phyloP scores from a whole-genome alignment of 2,329 filamentous ascomycete genomes.

The Didymosphaeria variabile region DNA sequence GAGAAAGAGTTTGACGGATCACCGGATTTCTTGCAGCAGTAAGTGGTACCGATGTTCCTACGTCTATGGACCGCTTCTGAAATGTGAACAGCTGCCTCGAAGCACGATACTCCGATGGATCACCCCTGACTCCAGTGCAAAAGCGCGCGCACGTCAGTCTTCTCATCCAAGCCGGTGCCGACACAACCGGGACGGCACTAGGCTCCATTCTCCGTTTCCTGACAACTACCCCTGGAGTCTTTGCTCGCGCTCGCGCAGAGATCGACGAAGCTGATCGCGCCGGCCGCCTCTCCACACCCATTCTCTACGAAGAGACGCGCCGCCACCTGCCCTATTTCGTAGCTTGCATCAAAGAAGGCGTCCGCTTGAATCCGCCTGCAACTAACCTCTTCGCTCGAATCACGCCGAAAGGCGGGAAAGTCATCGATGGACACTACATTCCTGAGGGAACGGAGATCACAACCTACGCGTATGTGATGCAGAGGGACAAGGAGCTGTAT shows the following conservation, averaged over 20 bases:
- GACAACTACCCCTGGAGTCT: constrained; percentile 23
- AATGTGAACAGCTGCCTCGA: constrained; percentile 38
- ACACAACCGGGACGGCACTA: constrained; percentile 47
- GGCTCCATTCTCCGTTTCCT: constrained; percentile 45
- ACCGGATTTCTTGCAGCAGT: constrained; percentile 49
- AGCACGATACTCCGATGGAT: constrained; percentile 40
- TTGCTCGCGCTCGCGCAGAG: constrained; percentile 32
- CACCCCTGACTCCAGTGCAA: constrained; percentile 40
- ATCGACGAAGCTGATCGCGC: constrained; percentile 33
- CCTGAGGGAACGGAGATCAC: constrained; percentile 58
- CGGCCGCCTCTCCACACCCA: constrained; percentile 31
- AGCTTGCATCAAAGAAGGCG: constrained; percentile 61
- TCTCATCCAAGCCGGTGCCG: constrained; percentile 50
- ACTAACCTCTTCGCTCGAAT: constrained; percentile 62
- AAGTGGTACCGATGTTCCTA: constrained; percentile 7
- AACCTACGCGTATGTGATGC: constrained; percentile 58
- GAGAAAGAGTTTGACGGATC: constrained; percentile 32
- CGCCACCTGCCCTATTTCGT: constrained; percentile 57
- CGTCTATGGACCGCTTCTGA: too few species aligned
- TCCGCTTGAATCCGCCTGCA: constrained; percentile 61
- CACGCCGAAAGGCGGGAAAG: constrained; percentile 39
- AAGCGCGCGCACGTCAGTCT: constrained; percentile 50
- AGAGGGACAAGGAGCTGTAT: constrained; percentile 55
- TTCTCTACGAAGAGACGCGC: constrained; percentile 43
- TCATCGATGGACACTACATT: constrained; percentile 52